These are phyloP conservation scores for Corymbia calophylla DNA, from an alignment of 441 rosid genomes.

Conservation along the genomic window DNA sequence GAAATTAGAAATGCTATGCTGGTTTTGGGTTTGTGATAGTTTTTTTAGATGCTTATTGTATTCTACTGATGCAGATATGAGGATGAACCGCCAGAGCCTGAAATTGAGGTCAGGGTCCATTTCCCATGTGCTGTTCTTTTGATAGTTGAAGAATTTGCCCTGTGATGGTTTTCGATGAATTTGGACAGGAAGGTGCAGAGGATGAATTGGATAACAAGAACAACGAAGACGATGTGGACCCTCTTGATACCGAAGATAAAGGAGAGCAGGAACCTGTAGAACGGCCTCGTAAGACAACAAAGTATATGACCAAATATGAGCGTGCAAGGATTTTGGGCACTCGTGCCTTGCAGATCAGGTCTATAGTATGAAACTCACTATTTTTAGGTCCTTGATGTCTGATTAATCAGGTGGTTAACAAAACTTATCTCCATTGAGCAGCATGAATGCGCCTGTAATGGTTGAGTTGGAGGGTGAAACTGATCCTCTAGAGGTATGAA, in stretches of 20 bases:
- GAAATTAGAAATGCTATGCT: background rate
- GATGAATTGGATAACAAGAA: conserved; percentile 50
- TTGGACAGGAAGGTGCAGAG: conserved; percentile 59
- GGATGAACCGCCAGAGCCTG: conserved; percentile 86
- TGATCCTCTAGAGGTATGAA: conserved; percentile 72
- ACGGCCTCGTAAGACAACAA: conserved; percentile 55
- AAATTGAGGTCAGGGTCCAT: conserved; percentile 48
- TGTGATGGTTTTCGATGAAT: background rate
- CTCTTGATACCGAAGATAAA: conserved; percentile 61
- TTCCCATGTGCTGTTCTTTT: background rate
- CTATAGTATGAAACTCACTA: background rate
- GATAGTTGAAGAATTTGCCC: background rate
- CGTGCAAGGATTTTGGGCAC: conserved; percentile 91
- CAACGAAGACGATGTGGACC: conserved; percentile 51
- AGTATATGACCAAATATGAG: conserved; percentile 78
- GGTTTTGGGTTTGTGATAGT: background rate
- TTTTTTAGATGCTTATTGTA: background rate
- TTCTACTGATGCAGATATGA: conserved; percentile 46
- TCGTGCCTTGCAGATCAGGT: conserved; percentile 80
- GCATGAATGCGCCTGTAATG: conserved; percentile 99
- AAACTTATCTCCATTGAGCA: conserved; percentile 12
- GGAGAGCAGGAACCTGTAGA: conserved; percentile 33
- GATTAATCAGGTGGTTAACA: background rate
- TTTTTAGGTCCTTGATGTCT: background rate
- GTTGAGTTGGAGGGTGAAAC: conserved; percentile 94